Conservation (phyloP, 805 yeast genomes). For the Hagleromyces aurorensis region DNA sequence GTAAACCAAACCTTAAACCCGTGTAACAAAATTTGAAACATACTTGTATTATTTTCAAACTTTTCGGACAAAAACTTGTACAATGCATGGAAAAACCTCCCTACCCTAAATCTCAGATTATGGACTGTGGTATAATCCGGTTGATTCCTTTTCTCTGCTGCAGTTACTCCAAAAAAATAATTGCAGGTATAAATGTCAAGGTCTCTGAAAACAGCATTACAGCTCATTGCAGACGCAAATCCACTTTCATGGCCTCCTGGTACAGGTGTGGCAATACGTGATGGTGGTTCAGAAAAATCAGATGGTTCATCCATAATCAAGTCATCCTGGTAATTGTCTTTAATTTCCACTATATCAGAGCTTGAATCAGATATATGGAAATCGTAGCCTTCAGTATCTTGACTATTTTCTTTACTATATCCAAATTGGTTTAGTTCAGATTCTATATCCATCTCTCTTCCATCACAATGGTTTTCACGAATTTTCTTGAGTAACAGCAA, state of each 20-base stretch:
- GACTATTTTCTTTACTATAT: too few species aligned
- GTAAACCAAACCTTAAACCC: conserved; percentile 69
- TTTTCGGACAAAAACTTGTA: conserved; percentile 39
- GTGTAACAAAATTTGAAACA: conserved; percentile 53
- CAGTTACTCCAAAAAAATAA: conserved; percentile 54
- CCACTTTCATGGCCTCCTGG: conserved; percentile 23
- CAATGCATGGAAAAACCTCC: conserved; percentile 54
- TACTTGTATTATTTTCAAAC: conserved; percentile 54
- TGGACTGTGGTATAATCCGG: conserved; percentile 49
- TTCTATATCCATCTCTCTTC: conserved; percentile 32
- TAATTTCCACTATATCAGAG: conserved; percentile 22
- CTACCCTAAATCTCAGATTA: conserved; percentile 49
- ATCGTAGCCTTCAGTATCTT: conserved; percentile 25
- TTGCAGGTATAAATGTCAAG: conserved; percentile 54
- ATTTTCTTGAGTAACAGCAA: conserved; percentile 31
- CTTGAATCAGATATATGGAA: conserved; percentile 15
- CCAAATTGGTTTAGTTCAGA: too few species aligned
- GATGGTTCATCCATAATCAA: conserved; percentile 35
- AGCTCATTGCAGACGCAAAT: conserved; percentile 42
- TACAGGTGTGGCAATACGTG: conserved; percentile 32
- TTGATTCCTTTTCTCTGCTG: conserved; percentile 36
- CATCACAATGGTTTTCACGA: conserved; percentile 31
- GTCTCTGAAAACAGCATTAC: conserved; percentile 50
- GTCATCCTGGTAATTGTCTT: conserved; percentile 13
- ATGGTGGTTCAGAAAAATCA: conserved; percentile 37